Base-by-base conservation (phyloP, 2,329 filamentous ascomycete genomes). In the Annulohypoxylon truncatum region DNA sequence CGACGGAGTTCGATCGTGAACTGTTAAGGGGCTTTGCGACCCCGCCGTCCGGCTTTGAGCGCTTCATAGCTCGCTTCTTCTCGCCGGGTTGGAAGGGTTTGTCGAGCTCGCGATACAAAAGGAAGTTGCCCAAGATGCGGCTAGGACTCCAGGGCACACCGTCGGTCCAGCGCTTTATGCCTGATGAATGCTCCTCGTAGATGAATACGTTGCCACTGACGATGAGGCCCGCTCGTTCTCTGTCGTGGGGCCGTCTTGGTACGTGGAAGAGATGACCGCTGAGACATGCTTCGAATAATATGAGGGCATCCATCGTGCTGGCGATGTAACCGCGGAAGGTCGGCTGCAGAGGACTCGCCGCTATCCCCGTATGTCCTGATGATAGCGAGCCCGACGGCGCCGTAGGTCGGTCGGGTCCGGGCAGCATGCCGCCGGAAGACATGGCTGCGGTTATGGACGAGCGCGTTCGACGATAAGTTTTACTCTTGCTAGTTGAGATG, bases 161-260 rank as follows among this genome's bases (percentile, higher is more conserved):
- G 72, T 97, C 94, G 0, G 94, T 97, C 94, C 94, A 97, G 60
- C 94, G 86, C 81, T 96, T 96, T 80, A 97, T 97, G 4, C 93
- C 93, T 0, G 94, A 96, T 0, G 92, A 90, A 66, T 93, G 90
- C 77, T 97, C 93, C 75, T 97, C 93, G 78, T 97, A 97, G 70
- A 97, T 92, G 79, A 97, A 96, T 48, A 97, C 87, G 71, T 91
- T 91, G 33, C 94, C 94, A 71, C 93, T 96, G 71, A 87, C 87
- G 75, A 97, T 96, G 54, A 97, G 86, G 18, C 88, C 84, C 22
- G 84, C 83, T 54, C 94, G 87, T 79, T 97, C 94, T 54, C 93
- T 86, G 74, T 97, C 94, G 77, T 97, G 93, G 1, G 94, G 94
- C 56, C 94, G 87, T 52, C 94, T 90, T 15, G 92, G 89, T 18